These are phyloP conservation scores for Ustilago tritici DNA, from an alignment of 1,284 basidiomycete genomes.

Conservation along the genomic window DNA sequence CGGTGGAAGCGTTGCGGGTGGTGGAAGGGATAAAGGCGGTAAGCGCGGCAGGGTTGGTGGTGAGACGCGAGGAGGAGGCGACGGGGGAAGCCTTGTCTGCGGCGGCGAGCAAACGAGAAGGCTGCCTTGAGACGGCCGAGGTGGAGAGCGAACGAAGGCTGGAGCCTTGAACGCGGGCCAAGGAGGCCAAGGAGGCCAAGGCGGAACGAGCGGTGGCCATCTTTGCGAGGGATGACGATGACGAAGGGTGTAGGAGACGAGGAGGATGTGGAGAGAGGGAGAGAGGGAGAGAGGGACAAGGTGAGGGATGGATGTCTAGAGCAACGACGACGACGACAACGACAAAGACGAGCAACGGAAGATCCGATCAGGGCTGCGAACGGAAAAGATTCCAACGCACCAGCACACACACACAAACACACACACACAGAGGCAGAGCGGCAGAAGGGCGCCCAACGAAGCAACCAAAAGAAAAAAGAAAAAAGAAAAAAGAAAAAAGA, in stretches of 20 bases:
- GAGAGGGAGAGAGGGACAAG: slow-evolving; percentile 3
- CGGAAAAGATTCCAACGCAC: background rate
- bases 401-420: slow-evolving; percentile 8
- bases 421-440: slow-evolving; percentile 3
- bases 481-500: background rate
- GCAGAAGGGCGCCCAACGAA: background rate
- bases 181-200: slow-evolving; percentile 48
- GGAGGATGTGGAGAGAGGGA: slow-evolving; percentile 4
- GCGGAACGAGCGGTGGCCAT: slow-evolving; percentile 51
- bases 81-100: slow-evolving; percentile 30
- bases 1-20: slow-evolving; percentile 56
- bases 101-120: slow-evolving; percentile 33
- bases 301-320: background rate
- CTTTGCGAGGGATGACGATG: slow-evolving; percentile 7
- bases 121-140: slow-evolving; percentile 45
- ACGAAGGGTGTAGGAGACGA: background rate
- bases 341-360: slow-evolving; percentile 4
- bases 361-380: background rate
- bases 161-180: slow-evolving; percentile 42
- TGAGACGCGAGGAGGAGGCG: slow-evolving; percentile 50
- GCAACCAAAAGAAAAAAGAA: slow-evolving; percentile 8
- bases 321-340: background rate
- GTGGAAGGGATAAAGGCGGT: slow-evolving; percentile 49
- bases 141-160: slow-evolving; percentile 42
- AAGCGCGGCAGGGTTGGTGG: slow-evolving; percentile 49